phyloP scores from a whole-genome alignment of 148 eudicot species.

The Rhododendron griersonianum region DNA sequence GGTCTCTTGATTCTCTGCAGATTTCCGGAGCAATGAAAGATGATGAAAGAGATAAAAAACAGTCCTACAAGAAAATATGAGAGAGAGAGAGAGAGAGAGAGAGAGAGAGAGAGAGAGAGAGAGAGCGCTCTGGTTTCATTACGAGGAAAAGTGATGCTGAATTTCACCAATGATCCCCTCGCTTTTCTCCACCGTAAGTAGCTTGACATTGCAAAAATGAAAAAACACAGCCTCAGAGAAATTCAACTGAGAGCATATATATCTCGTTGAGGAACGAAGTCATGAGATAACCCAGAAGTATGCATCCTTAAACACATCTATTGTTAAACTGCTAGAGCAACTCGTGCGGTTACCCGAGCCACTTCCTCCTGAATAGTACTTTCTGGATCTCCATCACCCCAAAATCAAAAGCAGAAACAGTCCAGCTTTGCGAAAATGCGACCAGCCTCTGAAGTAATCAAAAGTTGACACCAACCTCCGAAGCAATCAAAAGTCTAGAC shows the following conservation, averaged over 20 bases:
- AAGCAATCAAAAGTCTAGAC: slow-evolving; percentile 6
- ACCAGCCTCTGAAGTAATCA: slow-evolving; percentile 4
- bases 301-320: not conserved
- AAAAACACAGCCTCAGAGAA: not conserved
- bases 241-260: not conserved
- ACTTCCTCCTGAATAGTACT: not conserved
- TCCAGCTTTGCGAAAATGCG: slow-evolving; percentile 6
- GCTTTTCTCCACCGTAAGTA: not conserved
- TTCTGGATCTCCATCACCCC: not conserved
- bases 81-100: not conserved
- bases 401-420: not conserved
- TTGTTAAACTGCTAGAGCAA: not conserved
- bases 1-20: not conserved
- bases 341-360: not conserved
- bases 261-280: not conserved
- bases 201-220: not conserved
- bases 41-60: not conserved
- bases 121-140: not conserved
- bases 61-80: not conserved
- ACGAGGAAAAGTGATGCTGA: not conserved
- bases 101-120: not conserved
- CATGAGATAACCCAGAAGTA: not conserved
- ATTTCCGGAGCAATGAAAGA: not conserved
- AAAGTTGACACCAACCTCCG: not conserved
- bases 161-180: not conserved